Evolutionary conservation across 192 early-diverging fungal genomes (phyloP).

Genomic region (Endogone sp.): DNA sequence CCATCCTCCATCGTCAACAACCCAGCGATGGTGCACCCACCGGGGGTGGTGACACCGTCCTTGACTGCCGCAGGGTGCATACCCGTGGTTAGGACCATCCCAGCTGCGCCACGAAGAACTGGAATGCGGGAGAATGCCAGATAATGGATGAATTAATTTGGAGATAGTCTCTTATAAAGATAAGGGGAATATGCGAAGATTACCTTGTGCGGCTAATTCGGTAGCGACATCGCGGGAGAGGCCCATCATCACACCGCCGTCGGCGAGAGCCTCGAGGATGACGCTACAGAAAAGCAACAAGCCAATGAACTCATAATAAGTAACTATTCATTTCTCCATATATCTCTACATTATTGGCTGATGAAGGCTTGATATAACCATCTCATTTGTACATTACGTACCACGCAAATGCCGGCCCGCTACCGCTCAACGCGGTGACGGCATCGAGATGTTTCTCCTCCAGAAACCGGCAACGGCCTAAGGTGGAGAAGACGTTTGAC

Average conservation of each 20-base stretch:
- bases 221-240: slow-evolving; percentile 47
- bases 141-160: not conserved
- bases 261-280: slow-evolving; percentile 48
- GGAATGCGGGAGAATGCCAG: not conserved
- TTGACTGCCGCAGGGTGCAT: slow-evolving; percentile 50
- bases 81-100: slow-evolving; percentile 47
- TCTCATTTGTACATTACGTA: slow-evolving; percentile 5
- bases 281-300: slow-evolving; percentile 34
- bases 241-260: slow-evolving; percentile 58
- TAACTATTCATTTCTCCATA: too few species aligned
- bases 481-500: slow-evolving; percentile 42
- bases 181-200: not conserved
- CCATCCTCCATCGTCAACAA: slow-evolving; percentile 55
- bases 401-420: slow-evolving; percentile 54
- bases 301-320: not conserved
- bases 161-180: not conserved
- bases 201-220: slow-evolving; percentile 52
- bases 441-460: slow-evolving; percentile 54
- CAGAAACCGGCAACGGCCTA: slow-evolving; percentile 41
- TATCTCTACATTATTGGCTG: too few species aligned
- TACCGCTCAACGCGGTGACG: slow-evolving; percentile 46
- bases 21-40: slow-evolving; percentile 52
- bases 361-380: too few species aligned
- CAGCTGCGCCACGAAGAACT: slow-evolving; percentile 47
- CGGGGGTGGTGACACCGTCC: slow-evolving; percentile 51